Conservation (phyloP, 805 yeast species). For the Hanseniaspora hatyaiensis region DNA sequence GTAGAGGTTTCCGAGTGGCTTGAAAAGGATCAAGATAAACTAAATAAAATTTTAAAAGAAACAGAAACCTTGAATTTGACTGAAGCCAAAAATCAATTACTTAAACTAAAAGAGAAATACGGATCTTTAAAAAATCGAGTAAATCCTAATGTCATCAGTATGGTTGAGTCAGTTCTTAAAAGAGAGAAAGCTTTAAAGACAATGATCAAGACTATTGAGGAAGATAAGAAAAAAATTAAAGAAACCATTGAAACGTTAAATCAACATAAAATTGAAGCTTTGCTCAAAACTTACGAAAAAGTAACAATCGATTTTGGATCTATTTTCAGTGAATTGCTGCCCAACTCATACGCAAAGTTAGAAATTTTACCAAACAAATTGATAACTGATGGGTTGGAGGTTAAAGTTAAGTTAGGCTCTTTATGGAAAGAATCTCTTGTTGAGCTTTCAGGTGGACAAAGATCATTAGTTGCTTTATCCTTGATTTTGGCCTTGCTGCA, state of each 20-base stretch:
- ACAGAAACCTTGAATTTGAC: conserved; percentile 52
- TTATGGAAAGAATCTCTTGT: conserved; percentile 94
- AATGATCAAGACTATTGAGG: conserved; percentile 78
- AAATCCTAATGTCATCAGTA: conserved; percentile 74
- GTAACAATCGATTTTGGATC: conserved; percentile 83
- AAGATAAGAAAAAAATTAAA: conserved; percentile 78
- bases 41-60: conserved; percentile 35
- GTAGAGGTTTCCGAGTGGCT: conserved; percentile 63
- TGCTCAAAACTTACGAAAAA: conserved; percentile 72
- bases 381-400: conserved; percentile 81
- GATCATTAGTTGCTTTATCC: conserved; percentile 86
- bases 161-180: conserved; percentile 84
- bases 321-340: conserved; percentile 77
- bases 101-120: conserved; percentile 46
- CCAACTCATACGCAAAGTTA: conserved; percentile 79
- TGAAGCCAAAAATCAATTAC: conserved; percentile 26
- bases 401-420: conserved; percentile 75
- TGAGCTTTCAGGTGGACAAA: conserved; percentile 93
- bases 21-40: conserved; percentile 46
- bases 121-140: conserved; percentile 68
- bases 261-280: conserved; percentile 71
- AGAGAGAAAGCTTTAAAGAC: conserved; percentile 63
- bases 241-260: conserved; percentile 76
- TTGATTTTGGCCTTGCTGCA: conserved; percentile 83
- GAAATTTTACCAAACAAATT: conserved; percentile 72